These are phyloP conservation scores for Metschnikowia reukaufii DNA, from an alignment of 805 yeast species.

Conservation along the genomic window DNA sequence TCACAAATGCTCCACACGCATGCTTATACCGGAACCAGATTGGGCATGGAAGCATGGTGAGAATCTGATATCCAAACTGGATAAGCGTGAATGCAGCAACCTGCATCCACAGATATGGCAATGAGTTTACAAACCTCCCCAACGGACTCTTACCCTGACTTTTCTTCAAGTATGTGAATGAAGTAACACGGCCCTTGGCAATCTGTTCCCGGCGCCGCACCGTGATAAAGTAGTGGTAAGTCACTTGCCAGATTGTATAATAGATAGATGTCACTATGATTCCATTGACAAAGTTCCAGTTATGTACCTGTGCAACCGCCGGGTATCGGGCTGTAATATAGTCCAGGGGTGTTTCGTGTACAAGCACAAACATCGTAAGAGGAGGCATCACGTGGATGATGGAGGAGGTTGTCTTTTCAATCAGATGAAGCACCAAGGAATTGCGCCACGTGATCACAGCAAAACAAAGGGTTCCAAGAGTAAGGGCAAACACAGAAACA, in stretches of 20 bases:
- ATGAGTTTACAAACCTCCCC: slow-evolving; percentile 75
- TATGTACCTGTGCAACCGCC: slow-evolving; percentile 64
- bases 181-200: slow-evolving; percentile 80
- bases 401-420: slow-evolving; percentile 89
- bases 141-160: slow-evolving; percentile 62
- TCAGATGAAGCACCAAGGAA: slow-evolving; percentile 84
- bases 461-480: slow-evolving; percentile 87
- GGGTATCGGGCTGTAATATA: slow-evolving; percentile 67
- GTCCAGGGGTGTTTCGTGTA: slow-evolving; percentile 65
- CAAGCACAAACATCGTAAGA: slow-evolving; percentile 78
- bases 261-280: slow-evolving; percentile 76
- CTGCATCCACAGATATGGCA: slow-evolving; percentile 84
- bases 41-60: slow-evolving; percentile 87
- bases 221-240: slow-evolving; percentile 91
- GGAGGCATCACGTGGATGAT: slow-evolving; percentile 93
- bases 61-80: slow-evolving; percentile 82
- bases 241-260: slow-evolving; percentile 86
- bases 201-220: slow-evolving; percentile 76
- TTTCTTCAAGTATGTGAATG: slow-evolving; percentile 80
- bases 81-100: slow-evolving; percentile 80
- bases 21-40: slow-evolving; percentile 74
- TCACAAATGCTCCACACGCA: slow-evolving; percentile 66
- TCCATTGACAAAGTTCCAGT: slow-evolving; percentile 72
- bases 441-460: slow-evolving; percentile 97
- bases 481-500: slow-evolving; percentile 79